phyloP scores from a whole-genome alignment of 495 filamentous ascomycete species.

The Pseudoneurospora amorphoporcata region DNA sequence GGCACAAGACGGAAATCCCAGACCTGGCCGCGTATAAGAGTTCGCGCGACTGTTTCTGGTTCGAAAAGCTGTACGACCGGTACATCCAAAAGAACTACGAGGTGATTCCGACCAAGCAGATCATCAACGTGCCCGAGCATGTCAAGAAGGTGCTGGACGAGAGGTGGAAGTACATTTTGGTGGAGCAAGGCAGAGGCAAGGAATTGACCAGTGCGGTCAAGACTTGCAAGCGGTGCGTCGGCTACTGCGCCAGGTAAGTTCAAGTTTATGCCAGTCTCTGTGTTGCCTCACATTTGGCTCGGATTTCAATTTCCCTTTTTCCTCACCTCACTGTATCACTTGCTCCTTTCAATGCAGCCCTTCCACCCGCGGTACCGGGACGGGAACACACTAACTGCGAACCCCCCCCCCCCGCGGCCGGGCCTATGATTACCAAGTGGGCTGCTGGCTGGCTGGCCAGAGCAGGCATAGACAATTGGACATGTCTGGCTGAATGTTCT shows the following conservation, averaged over 20 bases:
- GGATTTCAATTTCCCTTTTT: background rate
- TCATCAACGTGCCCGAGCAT: constrained; percentile 89
- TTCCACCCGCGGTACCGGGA: background rate
- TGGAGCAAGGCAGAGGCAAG: constrained; percentile 83
- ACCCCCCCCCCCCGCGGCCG: background rate
- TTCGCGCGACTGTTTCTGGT: constrained; percentile 82
- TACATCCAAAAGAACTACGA: constrained; percentile 98
- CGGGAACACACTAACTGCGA: background rate
- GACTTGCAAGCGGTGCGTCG: constrained; percentile 80
- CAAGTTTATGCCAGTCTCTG: background rate
- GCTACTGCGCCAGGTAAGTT: constrained; percentile 81
- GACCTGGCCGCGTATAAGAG: constrained; percentile 79
- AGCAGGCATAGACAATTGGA: background rate
- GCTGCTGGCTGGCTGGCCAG: background rate
- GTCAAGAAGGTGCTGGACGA: constrained; percentile 94
- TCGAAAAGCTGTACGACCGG: constrained; percentile 92
- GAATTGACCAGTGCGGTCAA: constrained; percentile 96
- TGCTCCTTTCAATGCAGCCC: background rate
- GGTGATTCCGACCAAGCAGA: constrained; percentile 79
- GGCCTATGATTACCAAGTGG: background rate
- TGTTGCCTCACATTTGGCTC: constrained; percentile 2
- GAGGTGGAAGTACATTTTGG: constrained; percentile 88
- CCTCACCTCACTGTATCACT: constrained; percentile 1
- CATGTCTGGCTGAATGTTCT: background rate
- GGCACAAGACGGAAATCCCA: constrained; percentile 74